Percentiles rank a stretch among this genome's conserved stretches.
These are phyloP conservation scores for Plasmodium gaboni DNA, from an alignment of 169 alveolate species.

Conservation along the genomic window DNA sequence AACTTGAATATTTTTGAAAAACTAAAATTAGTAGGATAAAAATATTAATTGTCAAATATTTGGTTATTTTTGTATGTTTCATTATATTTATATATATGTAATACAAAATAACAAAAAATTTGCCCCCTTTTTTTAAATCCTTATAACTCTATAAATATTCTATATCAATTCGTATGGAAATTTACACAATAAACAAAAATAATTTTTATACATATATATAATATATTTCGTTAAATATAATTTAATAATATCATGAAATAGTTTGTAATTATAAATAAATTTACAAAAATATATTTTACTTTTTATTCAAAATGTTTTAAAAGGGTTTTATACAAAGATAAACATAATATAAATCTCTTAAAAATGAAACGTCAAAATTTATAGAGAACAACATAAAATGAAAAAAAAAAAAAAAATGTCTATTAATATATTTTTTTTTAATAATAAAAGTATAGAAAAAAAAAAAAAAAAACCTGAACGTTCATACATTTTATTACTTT, in stretches of 20 bases:
- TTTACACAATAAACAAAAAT: too few relatives aligned
- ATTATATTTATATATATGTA: conserved; percentile 13
- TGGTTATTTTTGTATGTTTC: conserved; percentile 30
- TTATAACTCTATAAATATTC: too few relatives aligned
- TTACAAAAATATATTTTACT: conserved; percentile 3
- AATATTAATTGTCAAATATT: conserved; percentile 15
- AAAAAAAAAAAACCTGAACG: conserved; percentile 30
- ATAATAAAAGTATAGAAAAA: conserved; percentile 11
- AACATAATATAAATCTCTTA: conserved; percentile 4
- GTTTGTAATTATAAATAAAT: too few relatives aligned
- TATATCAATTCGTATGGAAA: too few relatives aligned
- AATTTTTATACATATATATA: too few relatives aligned
- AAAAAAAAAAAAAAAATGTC: conserved; percentile 15
- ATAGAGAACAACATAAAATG: conserved; percentile 11
- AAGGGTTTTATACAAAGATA: conserved; percentile 7
- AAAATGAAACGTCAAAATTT: too few relatives aligned
- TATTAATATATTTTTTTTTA: conserved; percentile 38
- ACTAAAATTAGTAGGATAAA: conserved; percentile 38
- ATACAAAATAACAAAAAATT: too few relatives aligned
- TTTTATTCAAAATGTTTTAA: conserved; percentile 30
- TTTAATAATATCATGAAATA: too few relatives aligned
- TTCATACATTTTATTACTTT: conserved; percentile 1
- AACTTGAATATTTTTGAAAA: conserved; percentile 38
- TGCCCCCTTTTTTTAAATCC: too few relatives aligned
- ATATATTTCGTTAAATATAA: too few relatives aligned